Evolutionary conservation across 768 basidiomycete genomes (phyloP).

Genomic region (Boletus rex-veris): DNA sequence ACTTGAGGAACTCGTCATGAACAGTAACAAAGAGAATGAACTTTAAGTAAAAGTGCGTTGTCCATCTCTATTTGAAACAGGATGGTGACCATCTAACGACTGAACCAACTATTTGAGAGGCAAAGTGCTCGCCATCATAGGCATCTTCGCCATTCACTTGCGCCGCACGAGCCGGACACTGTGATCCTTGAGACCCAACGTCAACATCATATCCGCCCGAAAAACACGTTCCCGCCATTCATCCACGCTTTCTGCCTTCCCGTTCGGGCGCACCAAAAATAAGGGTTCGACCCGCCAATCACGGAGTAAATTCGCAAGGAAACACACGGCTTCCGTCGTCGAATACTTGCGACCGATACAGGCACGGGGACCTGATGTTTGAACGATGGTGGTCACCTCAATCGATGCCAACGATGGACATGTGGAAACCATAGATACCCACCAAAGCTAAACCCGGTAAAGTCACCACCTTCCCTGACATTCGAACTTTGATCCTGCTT

Average conservation of each 20-base stretch:
- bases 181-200: conserved; percentile 16
- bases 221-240: conserved; percentile 19
- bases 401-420: too few species aligned
- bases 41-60: too few species aligned
- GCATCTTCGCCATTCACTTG: background rate
- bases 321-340: conserved; percentile 46
- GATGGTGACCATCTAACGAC: too few species aligned
- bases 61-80: too few species aligned
- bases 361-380: conserved; percentile 39
- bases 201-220: conserved; percentile 5
- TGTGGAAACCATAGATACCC: too few species aligned
- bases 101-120: too few species aligned
- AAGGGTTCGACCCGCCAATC: conserved; percentile 51
- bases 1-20: too few species aligned
- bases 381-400: background rate
- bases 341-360: conserved; percentile 58
- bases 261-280: conserved; percentile 16
- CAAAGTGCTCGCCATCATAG: too few species aligned
- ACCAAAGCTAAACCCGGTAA: background rate
- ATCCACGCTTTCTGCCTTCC: conserved; percentile 6
- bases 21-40: too few species aligned
- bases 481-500: background rate
- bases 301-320: conserved; percentile 48
- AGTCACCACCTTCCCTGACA: background rate
- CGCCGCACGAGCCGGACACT: conserved; percentile 11